Conservation (phyloP, 2,329 filamentous ascomycete genomes). For the Fusarium hainanense region DNA sequence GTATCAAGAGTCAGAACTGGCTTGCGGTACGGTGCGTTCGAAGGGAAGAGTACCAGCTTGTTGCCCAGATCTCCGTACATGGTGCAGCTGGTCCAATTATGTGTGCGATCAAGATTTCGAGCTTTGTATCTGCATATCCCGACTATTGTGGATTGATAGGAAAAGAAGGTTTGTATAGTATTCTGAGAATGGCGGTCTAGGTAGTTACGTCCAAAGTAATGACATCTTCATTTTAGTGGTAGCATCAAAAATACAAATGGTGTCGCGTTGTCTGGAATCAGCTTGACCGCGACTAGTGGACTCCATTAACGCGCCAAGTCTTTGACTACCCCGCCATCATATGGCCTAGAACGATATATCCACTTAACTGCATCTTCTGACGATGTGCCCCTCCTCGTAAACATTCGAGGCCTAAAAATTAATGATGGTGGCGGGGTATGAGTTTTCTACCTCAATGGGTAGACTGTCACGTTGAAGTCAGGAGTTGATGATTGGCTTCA, state of each 20-base stretch:
- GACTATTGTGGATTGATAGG: neutral
- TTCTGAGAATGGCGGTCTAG: neutral
- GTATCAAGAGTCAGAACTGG: constrained; percentile 15
- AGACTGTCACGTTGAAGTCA: neutral
- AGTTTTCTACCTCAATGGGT: neutral
- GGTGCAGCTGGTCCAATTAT: constrained; percentile 18
- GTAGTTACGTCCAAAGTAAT: constrained; percentile 10
- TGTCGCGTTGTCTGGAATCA: constrained; percentile 24
- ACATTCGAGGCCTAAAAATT: neutral
- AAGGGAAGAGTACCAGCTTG: constrained; percentile 72
- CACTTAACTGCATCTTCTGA: constrained; percentile 15
- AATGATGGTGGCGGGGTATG: constrained; percentile 14
- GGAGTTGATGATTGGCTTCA: neutral
- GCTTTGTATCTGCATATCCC: constrained; percentile 1
- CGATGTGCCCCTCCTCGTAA: constrained; percentile 36
- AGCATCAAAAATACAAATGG: constrained; percentile 11
- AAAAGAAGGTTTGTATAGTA: neutral
- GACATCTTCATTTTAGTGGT: constrained; percentile 14
- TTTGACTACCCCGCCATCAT: constrained; percentile 44
- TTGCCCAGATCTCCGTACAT: constrained; percentile 93
- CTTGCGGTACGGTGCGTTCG: neutral
- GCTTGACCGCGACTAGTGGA: constrained; percentile 27
- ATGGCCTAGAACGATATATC: constrained; percentile 41
- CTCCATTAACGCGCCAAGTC: constrained; percentile 26
- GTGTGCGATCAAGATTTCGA: neutral